Percentiles rank a stretch among this genome's conserved stretches.
Evolutionary conservation across 352 stramenopile species (phyloP).

Genomic region (Globisporangium orthogonon): DNA sequence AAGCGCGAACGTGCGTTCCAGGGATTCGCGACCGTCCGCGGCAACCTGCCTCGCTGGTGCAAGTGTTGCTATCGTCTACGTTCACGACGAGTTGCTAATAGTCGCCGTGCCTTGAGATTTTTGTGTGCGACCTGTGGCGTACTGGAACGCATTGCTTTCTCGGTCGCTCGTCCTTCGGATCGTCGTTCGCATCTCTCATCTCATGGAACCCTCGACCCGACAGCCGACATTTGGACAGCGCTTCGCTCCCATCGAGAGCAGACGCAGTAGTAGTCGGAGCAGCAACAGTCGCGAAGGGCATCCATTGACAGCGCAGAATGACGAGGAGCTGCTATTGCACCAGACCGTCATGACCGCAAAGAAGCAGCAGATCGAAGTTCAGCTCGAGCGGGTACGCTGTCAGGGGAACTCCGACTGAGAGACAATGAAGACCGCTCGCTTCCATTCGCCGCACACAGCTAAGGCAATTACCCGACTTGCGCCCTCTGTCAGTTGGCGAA

Average conservation of each 20-base stretch:
- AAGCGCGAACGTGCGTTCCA: slow-evolving; percentile 7
- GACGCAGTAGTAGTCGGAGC: not conserved
- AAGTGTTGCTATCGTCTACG: no score
- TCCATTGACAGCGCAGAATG: not conserved
- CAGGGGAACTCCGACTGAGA: not conserved
- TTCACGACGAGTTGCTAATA: no score
- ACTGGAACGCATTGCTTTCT: no score
- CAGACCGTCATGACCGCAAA: slow-evolving; percentile 65
- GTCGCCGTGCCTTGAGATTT: no score
- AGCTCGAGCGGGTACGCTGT: slow-evolving; percentile 44
- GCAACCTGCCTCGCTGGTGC: slow-evolving; percentile 26
- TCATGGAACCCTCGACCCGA: not conserved
- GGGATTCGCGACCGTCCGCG: slow-evolving; percentile 3
- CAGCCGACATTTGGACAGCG: not conserved
- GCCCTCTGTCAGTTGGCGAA: slow-evolving; percentile 41
- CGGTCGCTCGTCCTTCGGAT: no score
- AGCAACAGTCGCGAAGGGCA: not conserved
- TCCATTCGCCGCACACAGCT: no score
- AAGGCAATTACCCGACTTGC: not conserved
- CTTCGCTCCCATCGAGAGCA: not conserved
- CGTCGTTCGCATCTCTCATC: no score
- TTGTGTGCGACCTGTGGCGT: no score
- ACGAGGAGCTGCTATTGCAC: slow-evolving; percentile 56
- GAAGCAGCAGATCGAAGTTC: slow-evolving; percentile 51
- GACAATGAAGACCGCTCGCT: no score